Evolutionary conservation across 1,139 yeast genomes (phyloP).

Genomic region (Maudiozyma humilis): DNA sequence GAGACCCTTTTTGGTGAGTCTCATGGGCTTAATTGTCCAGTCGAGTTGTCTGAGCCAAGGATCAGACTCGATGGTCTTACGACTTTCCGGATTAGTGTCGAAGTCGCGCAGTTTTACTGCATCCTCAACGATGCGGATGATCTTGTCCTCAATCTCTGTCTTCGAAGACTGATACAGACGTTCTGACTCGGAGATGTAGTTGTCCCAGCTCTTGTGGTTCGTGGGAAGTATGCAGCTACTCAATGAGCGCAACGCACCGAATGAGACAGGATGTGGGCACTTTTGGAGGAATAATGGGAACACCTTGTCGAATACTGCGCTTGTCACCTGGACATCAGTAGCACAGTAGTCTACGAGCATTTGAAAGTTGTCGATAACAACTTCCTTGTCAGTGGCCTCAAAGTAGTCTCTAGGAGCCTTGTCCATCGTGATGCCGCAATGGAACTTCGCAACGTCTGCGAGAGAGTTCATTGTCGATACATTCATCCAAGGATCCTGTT

Average conservation of each 20-base stretch:
- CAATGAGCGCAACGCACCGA: slow-evolving; percentile 75
- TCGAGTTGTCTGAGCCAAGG: slow-evolving; percentile 89
- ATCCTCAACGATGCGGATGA: slow-evolving; percentile 53
- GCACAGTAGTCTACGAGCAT: slow-evolving; percentile 74
- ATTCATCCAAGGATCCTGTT: slow-evolving; percentile 65
- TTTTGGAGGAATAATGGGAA: slow-evolving; percentile 59
- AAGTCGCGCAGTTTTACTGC: slow-evolving; percentile 39
- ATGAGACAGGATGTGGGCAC: slow-evolving; percentile 91
- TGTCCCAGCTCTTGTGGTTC: slow-evolving; percentile 56
- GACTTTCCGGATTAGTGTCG: slow-evolving; percentile 21
- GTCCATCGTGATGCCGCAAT: slow-evolving; percentile 62
- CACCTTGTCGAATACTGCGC: slow-evolving; percentile 55
- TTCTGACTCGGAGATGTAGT: slow-evolving; percentile 66
- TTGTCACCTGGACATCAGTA: slow-evolving; percentile 71
- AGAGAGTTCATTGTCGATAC: slow-evolving; percentile 74
- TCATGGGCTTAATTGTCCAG: slow-evolving; percentile 64
- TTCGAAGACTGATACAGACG: slow-evolving; percentile 52
- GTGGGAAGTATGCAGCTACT: slow-evolving; percentile 79
- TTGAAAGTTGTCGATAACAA: slow-evolving; percentile 51
- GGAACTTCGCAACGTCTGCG: slow-evolving; percentile 71
- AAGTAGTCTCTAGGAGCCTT: slow-evolving; percentile 63
- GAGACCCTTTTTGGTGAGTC: slow-evolving; percentile 62
- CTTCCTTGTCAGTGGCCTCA: slow-evolving; percentile 45
- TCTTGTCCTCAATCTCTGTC: slow-evolving; percentile 47
- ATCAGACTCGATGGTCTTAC: slow-evolving; percentile 36